A percentile compares a stretch with the other conserved stretches of the same genome.
These are phyloP conservation scores for Penicillium sp. DNA, from an alignment of 2,329 filamentous ascomycete species.

Conservation along the genomic window DNA sequence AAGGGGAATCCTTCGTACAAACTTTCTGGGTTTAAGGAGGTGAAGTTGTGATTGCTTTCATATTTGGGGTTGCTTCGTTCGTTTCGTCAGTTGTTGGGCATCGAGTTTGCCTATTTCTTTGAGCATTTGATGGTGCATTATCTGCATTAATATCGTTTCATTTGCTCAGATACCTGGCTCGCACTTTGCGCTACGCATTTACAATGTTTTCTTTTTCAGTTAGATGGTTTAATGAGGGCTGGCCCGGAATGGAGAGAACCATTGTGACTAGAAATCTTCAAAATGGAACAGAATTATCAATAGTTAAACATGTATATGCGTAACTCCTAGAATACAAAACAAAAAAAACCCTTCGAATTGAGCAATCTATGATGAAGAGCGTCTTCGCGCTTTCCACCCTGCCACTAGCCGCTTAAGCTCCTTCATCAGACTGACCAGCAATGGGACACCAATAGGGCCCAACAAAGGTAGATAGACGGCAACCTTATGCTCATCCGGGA, in stretches of 20 bases:
- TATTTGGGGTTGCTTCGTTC: not conserved
- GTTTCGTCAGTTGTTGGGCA: not conserved
- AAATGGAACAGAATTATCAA: not conserved
- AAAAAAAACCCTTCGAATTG: not conserved
- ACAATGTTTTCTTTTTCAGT: not conserved
- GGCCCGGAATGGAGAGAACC: not conserved
- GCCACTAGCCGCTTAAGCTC: constrained; percentile 68
- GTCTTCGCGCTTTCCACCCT: constrained; percentile 38
- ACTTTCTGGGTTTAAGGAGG: constrained; percentile 23
- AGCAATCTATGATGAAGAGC: constrained; percentile 9
- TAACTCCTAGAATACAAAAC: constrained; percentile 9
- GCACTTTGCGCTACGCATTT: not conserved
- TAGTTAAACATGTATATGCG: not conserved
- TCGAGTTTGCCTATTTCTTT: too few species aligned
- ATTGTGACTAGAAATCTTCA: not conserved
- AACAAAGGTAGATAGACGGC: constrained; percentile 92
- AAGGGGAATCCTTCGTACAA: constrained; percentile 39
- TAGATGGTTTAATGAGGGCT: not conserved
- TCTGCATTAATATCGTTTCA: not conserved
- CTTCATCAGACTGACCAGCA: constrained; percentile 82
- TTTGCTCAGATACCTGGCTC: constrained; percentile 4
- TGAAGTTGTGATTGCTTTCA: not conserved
- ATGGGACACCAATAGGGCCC: constrained; percentile 86
- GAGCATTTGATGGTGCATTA: not conserved
- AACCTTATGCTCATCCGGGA: constrained; percentile 97